Base-by-base conservation (phyloP, 768 basidiomycete genomes). In the Mycena pura region DNA sequence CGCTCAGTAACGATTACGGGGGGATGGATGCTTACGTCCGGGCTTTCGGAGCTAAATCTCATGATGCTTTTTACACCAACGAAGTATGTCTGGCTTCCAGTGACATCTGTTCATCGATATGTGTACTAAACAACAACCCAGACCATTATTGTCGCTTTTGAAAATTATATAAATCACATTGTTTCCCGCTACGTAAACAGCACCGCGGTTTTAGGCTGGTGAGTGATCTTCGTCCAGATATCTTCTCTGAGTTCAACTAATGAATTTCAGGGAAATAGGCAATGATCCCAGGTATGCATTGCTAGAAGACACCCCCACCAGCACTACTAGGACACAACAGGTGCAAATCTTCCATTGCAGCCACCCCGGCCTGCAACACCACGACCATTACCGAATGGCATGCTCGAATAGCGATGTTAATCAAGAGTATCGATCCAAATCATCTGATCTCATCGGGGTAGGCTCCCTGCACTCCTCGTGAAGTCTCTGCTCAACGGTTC, bases 381-480 rank as follows among this genome's bases (percentile, higher is more conserved):
- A 73, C 75, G 38, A 84, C 81, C 27, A 69, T 90, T 38, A 90
- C 89, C 3, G 36, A 47, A 9, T 90, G 88, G 87, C 85, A 86
- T 63, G 71, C 77, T 2, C 74, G 60, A 0, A 64, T 87, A 29
- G 79, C 86, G 0, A 22, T 73, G 24, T 79, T 80, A 57, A 76
- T 89, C 51, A 73, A 72, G 34, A 60, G 65, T 0, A 64, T 83
- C 19, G 89, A 90, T 69, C 80, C 82, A 8, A 88, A 90, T 64
- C 89, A 91, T 70, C 74, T 90, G 32, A 78, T 89, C 43, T 79
- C 86, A 15, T 78, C 87, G 24, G 89, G 89, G 85, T 89, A 69
- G 63, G 82, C 66, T 45, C n/a, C 6, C 39, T 45, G 31, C 22
- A 32, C 44, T 54, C 25, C 22, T n/a, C 39, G 21, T 39, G 21